Conservation (phyloP, 2,329 filamentous ascomycete genomes). For the Neonectria hederae region DNA sequence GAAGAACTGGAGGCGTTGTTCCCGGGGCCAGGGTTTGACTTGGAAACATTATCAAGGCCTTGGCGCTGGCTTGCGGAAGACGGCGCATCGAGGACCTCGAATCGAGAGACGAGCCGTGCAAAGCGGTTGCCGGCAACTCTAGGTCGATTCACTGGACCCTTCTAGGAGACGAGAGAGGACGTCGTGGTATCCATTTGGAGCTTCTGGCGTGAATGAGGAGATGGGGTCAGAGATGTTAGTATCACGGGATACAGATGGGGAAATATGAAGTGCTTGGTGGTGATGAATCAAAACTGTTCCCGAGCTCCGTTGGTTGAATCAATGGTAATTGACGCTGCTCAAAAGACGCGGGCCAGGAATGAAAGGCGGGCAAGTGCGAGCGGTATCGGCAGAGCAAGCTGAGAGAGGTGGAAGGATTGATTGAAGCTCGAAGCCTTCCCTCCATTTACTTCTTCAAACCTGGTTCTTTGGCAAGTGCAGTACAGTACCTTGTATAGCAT, state of each 20-base stretch:
- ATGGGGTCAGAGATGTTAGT: neutral
- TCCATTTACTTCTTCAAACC: neutral
- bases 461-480: neutral
- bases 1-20: neutral
- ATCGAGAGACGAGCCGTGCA: slow-evolving; percentile 49
- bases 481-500: neutral
- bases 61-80: slow-evolving; percentile 8
- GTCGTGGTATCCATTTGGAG: slow-evolving; percentile 24
- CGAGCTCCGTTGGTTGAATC: no score
- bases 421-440: neutral
- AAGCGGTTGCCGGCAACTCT: slow-evolving; percentile 30
- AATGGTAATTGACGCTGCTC: neutral
- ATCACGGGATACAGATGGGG: neutral
- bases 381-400: neutral
- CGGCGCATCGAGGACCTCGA: slow-evolving; percentile 45
- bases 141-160: slow-evolving; percentile 17
- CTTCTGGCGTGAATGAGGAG: neutral
- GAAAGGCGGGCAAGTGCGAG: neutral
- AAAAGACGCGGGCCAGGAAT: neutral
- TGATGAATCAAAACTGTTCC: neutral
- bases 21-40: neutral
- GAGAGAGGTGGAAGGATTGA: neutral
- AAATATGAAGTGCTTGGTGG: neutral
- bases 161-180: slow-evolving; percentile 12
- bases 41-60: neutral